These are phyloP conservation scores for Candida corydali DNA, from an alignment of 805 yeast species.

Conservation along the genomic window DNA sequence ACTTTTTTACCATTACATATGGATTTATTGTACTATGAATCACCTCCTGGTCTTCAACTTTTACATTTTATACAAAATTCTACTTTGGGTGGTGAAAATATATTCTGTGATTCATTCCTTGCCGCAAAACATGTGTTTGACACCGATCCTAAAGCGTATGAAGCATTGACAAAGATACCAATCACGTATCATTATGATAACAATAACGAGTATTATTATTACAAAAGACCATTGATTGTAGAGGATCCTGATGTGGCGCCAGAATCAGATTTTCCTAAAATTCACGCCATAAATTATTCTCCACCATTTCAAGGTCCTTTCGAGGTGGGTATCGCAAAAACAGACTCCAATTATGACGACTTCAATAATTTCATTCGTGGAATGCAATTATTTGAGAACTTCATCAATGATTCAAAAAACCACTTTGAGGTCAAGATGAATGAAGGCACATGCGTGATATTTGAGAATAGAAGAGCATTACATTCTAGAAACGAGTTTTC, in stretches of 20 bases:
- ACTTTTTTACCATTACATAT: constrained; percentile 67
- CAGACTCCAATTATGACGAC: constrained; percentile 22
- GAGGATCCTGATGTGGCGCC: constrained; percentile 34
- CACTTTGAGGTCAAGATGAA: constrained; percentile 51
- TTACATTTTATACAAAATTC: constrained; percentile 56
- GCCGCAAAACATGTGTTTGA: constrained; percentile 57
- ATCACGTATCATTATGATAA: constrained; percentile 66
- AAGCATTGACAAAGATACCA: constrained; percentile 59
- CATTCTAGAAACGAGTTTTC: constrained; percentile 54
- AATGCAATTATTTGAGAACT: constrained; percentile 54
- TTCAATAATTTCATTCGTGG: constrained; percentile 60
- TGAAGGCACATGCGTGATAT: constrained; percentile 61
- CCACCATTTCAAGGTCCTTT: constrained; percentile 85
- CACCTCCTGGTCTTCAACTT: constrained; percentile 77
- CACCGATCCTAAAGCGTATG: constrained; percentile 57
- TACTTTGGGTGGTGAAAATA: constrained; percentile 62
- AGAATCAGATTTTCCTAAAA: constrained; percentile 20
- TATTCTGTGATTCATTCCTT: constrained; percentile 65
- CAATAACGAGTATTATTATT: constrained; percentile 57
- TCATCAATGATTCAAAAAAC: constrained; percentile 48
- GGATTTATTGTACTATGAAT: constrained; percentile 73
- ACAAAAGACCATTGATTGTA: constrained; percentile 58
- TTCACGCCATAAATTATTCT: constrained; percentile 64
- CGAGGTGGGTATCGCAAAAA: constrained; percentile 49
- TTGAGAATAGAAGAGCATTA: constrained; percentile 65